Base-by-base conservation (phyloP, 352 stramenopile species). In the Globisporangium rhizosaccharum region DNA sequence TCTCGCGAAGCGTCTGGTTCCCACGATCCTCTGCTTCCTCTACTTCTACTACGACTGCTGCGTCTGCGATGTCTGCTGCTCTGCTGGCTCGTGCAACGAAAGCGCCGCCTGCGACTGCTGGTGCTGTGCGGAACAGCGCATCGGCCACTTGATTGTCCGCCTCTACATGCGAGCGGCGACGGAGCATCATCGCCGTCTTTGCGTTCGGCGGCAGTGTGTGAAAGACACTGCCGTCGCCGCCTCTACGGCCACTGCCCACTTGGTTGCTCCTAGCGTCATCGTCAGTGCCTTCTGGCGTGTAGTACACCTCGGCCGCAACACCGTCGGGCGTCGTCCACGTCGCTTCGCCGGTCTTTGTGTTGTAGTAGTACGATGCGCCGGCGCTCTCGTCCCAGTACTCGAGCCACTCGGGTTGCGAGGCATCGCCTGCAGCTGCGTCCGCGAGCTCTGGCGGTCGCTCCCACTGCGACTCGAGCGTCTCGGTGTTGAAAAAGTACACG, bases 331-430 rank as follows among this genome's bases (percentile, higher is more conserved):
- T 74, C 6, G 75, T 67, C 82, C 82, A 91, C n/a, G 75, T 86
- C 0, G 78, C 77, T 26, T 88, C 79, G 2, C 82, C 82, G 0
- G 82, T 91, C 49, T 71, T 67, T 12, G 69, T 70, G 59, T 89
- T 89, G 66, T 89, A 85, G 36, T 80, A 91, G 59, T 91, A 91
- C 44, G 70, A 73, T 25, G 77, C 63, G 1, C 70, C 78, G 9
- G 79, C 75, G 55, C 76, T 86, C 41, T 87, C 80, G 58, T 90
- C 80, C 78, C 80, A 90, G 64, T 79, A 88, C 66, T 88, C 78
- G 53, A 88, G 66, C 80, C 80, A 90, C 37, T 85, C 77, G 20
- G 39, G 44, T 7, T 73, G 63, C 2, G 59, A 60, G 7, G 68
- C 51, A 14, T 58, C 18, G 53, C 26, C 30, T 20, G 33, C 51